Evolutionary conservation across 2,329 filamentous ascomycete species (phyloP), one percentile per base, ranked within the genome.

Genomic region (Xylaria polymorpha): DNA sequence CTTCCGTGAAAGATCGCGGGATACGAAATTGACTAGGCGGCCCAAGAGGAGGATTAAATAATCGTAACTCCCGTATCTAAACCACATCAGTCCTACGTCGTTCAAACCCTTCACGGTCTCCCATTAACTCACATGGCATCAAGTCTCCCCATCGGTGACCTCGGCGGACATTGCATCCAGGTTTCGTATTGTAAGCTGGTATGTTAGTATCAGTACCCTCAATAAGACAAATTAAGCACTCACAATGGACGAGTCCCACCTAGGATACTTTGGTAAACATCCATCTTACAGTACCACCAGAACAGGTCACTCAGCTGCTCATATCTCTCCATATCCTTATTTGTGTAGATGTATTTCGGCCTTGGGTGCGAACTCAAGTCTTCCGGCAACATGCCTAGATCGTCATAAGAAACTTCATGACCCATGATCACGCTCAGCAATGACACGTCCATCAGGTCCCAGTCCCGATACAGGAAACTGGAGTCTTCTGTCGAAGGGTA

Each of bases 261-360:
- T 29, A 98, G 83, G 69, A 98, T 88, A 77, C 93, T 94, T 79
- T 98, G 95, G 74, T 95, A 97, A 9, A 92, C 89, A 79, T 98
- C 96, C 84, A 98, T 96, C 80, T 97, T 97, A 75, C 88, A 91
- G 78, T 94, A 98, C 92, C 94, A 98, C 94, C 95, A 99, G 77
- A 92, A 97, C 5, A 98, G 82, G 80, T 98, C 96, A 72, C 92
- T 89, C 46, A 96, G 85, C 18, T 92, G 91, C 75, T 96, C 92
- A 76, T 92, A 97, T 48, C 88, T 90, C 70, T 93, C 90, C 57
- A 97, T 86, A 69, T 98, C 94, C 70, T 83, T 85, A 43, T 86
- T 82, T 1, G 86, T 87, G 51, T 77, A 74, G 22, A 77, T 75
- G 61, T 81, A 73, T 72, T 79, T 73, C 18, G 74, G 68, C 14